phyloP scores from a whole-genome alignment of 148 eudicot species.

The Rhododendron simsii region DNA sequence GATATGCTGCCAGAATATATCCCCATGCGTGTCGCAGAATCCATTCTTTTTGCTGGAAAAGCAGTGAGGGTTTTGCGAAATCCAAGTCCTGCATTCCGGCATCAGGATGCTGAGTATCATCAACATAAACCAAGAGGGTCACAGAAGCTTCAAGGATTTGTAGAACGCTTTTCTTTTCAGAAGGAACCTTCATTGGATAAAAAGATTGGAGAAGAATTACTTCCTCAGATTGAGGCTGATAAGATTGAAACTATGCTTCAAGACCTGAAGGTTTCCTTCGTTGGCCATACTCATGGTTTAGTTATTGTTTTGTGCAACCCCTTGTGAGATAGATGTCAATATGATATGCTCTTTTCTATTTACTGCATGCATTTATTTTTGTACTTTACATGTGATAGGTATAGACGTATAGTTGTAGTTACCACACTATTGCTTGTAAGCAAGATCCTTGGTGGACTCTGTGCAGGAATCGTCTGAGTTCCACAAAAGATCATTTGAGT shows the following conservation, averaged over 20 bases:
- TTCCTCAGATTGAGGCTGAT: slow-evolving; percentile 91
- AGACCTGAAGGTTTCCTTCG: slow-evolving; percentile 58
- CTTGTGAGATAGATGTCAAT: background rate
- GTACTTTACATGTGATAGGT: background rate
- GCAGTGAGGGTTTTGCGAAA: slow-evolving; percentile 91
- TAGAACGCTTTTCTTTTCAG: slow-evolving; percentile 36
- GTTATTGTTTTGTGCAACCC: background rate
- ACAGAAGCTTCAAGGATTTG: slow-evolving; percentile 42
- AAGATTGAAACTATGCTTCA: slow-evolving; percentile 86
- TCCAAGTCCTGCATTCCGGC: slow-evolving; percentile 73
- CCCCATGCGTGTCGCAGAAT: slow-evolving; percentile 81
- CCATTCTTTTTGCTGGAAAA: slow-evolving; percentile 95
- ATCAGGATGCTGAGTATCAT: slow-evolving; percentile 46
- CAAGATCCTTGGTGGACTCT: slow-evolving; percentile 1
- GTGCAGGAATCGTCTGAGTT: slow-evolving; percentile 92
- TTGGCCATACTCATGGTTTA: background rate
- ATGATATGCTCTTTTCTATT: background rate
- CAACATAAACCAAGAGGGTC: slow-evolving; percentile 66
- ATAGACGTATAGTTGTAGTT: background rate
- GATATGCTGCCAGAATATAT: slow-evolving; percentile 98
- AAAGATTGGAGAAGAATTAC: slow-evolving; percentile 66
- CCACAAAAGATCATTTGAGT: slow-evolving; percentile 94
- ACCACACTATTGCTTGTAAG: background rate
- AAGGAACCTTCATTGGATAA: slow-evolving; percentile 43
- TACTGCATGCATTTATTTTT: background rate